Conservation (phyloP, 305 asterid species). For the Ruellia speciosa region DNA sequence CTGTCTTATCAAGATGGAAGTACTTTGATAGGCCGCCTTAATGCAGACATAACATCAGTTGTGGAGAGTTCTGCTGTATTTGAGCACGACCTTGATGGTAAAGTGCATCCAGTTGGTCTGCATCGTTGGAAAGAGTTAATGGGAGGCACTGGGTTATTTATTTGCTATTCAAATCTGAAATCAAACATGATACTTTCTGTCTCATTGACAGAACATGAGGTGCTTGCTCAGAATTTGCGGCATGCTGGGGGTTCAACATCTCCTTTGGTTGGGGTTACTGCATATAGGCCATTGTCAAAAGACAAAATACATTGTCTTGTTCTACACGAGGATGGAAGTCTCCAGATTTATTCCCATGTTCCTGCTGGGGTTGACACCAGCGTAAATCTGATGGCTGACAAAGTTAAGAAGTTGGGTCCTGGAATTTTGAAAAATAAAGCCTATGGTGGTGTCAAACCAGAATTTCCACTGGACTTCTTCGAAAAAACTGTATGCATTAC, state of each 20-base stretch:
- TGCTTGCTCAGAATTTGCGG: constrained; percentile 76
- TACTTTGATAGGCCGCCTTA: constrained; percentile 74
- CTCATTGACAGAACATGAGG: constrained; percentile 73
- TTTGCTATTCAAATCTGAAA: constrained; percentile 83
- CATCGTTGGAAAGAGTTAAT: constrained; percentile 87
- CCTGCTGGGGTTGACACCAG: constrained; percentile 70
- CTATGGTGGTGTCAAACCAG: constrained; percentile 85
- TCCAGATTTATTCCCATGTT: constrained; percentile 84
- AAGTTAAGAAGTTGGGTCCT: constrained; percentile 83
- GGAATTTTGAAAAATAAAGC: constrained; percentile 85
- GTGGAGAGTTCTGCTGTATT: constrained; percentile 60
- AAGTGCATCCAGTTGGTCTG: constrained; percentile 81
- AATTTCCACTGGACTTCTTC: constrained; percentile 91
- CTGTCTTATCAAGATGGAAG: constrained; percentile 91
- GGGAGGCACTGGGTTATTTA: constrained; percentile 70
- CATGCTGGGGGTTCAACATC: constrained; percentile 77
- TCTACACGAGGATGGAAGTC: constrained; percentile 99
- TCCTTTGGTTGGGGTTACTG: constrained; percentile 87
- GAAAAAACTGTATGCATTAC: constrained; percentile 89
- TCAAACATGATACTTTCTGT: constrained; percentile 68
- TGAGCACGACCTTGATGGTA: constrained; percentile 73
- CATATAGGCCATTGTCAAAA: constrained; percentile 93
- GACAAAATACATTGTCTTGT: constrained; percentile 93
- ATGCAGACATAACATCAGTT: constrained; percentile 66
- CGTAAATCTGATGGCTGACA: constrained; percentile 60